Evolutionary conservation across 2,329 filamentous ascomycete genomes (phyloP).

Genomic region (Penicillium sp.): DNA sequence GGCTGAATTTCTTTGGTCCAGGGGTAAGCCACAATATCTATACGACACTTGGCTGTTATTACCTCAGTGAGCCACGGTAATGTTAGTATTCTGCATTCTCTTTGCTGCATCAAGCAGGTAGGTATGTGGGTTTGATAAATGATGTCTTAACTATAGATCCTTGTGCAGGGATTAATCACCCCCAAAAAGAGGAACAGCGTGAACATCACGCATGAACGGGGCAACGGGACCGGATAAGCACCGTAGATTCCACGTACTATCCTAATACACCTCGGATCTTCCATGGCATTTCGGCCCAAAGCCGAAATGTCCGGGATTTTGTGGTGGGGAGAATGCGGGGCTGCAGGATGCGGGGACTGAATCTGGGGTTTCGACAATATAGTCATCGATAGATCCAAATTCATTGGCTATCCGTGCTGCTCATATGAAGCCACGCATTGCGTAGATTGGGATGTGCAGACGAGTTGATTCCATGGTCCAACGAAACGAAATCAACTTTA

Average conservation of each 20-base stretch:
- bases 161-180: not conserved
- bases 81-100: not conserved
- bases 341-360: not conserved
- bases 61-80: not conserved
- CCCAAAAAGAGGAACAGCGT: not conserved
- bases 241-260: not conserved
- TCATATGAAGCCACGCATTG: not conserved
- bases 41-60: not conserved
- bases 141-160: not conserved
- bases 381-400: too few relatives aligned
- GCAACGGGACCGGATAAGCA: not conserved
- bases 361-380: not conserved
- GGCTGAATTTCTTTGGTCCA: not conserved
- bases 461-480: not conserved
- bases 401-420: not conserved
- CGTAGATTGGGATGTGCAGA: not conserved
- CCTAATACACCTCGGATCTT: not conserved
- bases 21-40: not conserved
- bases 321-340: constrained; percentile 7
- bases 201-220: not conserved
- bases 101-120: not conserved
- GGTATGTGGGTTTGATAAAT: too few relatives aligned
- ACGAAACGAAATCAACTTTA: not conserved
- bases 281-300: not conserved
- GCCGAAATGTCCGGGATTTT: not conserved